Percentiles rank a stretch among this genome's conserved stretches.
phyloP scores from a whole-genome alignment of 139 green algal genomes.

The Microglena sp. region DNA sequence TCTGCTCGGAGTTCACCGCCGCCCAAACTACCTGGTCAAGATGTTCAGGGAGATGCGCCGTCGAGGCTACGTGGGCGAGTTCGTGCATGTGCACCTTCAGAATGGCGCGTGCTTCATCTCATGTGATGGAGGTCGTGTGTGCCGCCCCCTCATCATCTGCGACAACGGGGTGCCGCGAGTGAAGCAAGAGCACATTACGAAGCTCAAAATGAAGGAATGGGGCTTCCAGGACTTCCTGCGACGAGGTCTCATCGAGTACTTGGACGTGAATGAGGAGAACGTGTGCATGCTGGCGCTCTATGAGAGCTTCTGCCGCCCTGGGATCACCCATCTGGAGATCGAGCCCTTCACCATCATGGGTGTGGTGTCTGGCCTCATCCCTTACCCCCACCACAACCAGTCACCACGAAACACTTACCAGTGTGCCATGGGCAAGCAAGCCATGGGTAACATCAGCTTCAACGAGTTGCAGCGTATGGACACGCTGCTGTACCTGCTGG shows the following conservation, averaged over 20 bases:
- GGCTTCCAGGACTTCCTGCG: constrained; percentile 72
- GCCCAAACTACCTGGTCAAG: constrained; percentile 41
- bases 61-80: constrained; percentile 67
- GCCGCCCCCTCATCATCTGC: constrained; percentile 94
- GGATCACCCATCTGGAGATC: constrained; percentile 94
- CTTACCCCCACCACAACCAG: constrained; percentile 99
- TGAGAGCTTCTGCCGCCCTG: constrained; percentile 18
- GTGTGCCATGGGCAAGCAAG: constrained; percentile 99
- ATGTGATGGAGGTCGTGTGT: constrained; percentile 87
- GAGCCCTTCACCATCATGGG: constrained; percentile 98
- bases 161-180: constrained; percentile 78
- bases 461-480: constrained; percentile 93
- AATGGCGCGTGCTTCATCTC: constrained; percentile 50
- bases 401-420: constrained; percentile 98
- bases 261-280: constrained; percentile 98
- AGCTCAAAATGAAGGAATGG: constrained; percentile 48
- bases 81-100: constrained; percentile 73
- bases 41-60: constrained; percentile 34
- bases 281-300: constrained; percentile 80
- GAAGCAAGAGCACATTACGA: constrained; percentile 51
- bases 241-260: constrained; percentile 90
- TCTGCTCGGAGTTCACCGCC: constrained; percentile 75
- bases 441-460: constrained; percentile 96
- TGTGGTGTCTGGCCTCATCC: constrained; percentile 94
- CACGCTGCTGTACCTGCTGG: constrained; percentile 94